These are phyloP conservation scores for Paramarasmius palmivorus DNA, from an alignment of 1,284 basidiomycete species.

Conservation along the genomic window DNA sequence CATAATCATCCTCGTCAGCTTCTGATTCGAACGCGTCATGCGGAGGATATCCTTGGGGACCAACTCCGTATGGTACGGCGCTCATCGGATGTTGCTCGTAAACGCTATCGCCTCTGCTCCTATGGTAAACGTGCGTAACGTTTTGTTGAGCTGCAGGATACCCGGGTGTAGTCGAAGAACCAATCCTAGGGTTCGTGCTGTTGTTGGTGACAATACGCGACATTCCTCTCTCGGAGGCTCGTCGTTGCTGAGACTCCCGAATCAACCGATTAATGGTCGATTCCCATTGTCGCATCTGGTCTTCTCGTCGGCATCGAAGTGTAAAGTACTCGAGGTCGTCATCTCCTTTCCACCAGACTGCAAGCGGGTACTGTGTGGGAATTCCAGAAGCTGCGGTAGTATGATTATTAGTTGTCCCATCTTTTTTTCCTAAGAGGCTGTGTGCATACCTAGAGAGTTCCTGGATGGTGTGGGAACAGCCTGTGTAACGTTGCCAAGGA, in stretches of 20 bases:
- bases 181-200: constrained; percentile 40
- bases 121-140: neutral
- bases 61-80: constrained; percentile 36
- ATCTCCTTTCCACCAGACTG: constrained; percentile 94
- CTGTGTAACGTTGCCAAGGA: constrained; percentile 93
- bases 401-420: too few species aligned
- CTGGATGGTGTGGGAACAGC: constrained; percentile 59
- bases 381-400: constrained; percentile 43
- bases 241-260: constrained; percentile 62
- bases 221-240: constrained; percentile 59
- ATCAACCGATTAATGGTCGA: constrained; percentile 87
- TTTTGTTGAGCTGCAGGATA: constrained; percentile 13
- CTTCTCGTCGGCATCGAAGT: constrained; percentile 90
- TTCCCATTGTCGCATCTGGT: constrained; percentile 93
- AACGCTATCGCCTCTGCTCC: constrained; percentile 32
- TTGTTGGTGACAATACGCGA: constrained; percentile 41
- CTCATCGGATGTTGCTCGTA: constrained; percentile 41
- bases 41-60: constrained; percentile 60
- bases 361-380: constrained; percentile 63
- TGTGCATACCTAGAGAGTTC: constrained; percentile 58
- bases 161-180: constrained; percentile 18
- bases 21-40: constrained; percentile 68
- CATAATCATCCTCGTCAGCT: constrained; percentile 71
- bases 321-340: constrained; percentile 93
- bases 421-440: too few species aligned